Conservation (phyloP, 2,329 filamentous ascomycete species). For the Sporothrix phasma region DNA sequence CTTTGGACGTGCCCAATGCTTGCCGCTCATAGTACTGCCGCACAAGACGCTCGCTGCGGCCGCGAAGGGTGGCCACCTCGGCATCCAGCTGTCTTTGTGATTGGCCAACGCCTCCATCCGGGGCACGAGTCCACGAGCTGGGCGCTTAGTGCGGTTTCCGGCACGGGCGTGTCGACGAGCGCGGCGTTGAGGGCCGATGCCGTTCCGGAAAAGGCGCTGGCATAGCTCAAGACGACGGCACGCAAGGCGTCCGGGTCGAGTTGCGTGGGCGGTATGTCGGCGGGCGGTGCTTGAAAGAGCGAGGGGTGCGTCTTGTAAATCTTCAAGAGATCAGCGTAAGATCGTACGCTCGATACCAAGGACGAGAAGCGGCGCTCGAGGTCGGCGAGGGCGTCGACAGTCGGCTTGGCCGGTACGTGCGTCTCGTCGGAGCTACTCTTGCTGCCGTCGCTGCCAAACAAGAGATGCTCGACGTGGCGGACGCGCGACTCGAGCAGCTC, state of each 20-base stretch:
- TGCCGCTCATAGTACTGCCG: conserved; percentile 65
- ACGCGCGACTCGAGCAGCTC: conserved; percentile 49
- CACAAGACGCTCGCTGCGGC: conserved; percentile 51
- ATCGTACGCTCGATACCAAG: conserved; percentile 41
- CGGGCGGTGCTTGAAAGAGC: conserved; percentile 41
- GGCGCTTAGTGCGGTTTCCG: conserved; percentile 44
- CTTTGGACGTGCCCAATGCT: conserved; percentile 56
- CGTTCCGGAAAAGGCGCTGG: conserved; percentile 44
- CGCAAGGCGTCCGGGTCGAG: conserved; percentile 42
- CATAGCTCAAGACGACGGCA: conserved; percentile 46
- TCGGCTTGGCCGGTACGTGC: conserved; percentile 32
- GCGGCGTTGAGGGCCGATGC: conserved; percentile 49
- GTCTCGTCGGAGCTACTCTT: too few relatives aligned
- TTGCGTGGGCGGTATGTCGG: conserved; percentile 40
- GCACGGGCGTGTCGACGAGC: conserved; percentile 43
- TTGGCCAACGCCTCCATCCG: conserved; percentile 52
- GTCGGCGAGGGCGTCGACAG: conserved; percentile 36
- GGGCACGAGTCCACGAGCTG: conserved; percentile 47
- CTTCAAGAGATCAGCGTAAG: conserved; percentile 50
- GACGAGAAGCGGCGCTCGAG: conserved; percentile 45
- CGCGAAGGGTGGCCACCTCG: conserved; percentile 54
- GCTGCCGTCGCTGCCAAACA: conserved; percentile 33
- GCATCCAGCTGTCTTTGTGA: conserved; percentile 52
- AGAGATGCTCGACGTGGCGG: conserved; percentile 47
- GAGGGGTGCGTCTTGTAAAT: conserved; percentile 48